Conservation (phyloP, 2,329 filamentous ascomycete species). For the Magnaporthales sp. region DNA sequence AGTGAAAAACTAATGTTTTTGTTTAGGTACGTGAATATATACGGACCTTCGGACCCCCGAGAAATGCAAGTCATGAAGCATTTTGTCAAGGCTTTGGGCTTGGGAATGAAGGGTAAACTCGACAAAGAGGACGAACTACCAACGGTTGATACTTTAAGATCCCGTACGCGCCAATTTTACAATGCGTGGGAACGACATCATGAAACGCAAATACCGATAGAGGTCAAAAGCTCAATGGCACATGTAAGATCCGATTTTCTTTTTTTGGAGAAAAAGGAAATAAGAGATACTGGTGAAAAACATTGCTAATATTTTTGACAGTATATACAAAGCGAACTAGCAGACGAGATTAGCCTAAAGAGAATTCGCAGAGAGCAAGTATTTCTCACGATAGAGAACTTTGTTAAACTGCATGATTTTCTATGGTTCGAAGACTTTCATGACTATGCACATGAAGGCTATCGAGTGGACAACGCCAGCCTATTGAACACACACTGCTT, state of each 20-base stretch:
- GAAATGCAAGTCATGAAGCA: slow-evolving; percentile 7
- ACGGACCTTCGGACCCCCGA: neutral
- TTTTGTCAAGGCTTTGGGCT: slow-evolving; percentile 6
- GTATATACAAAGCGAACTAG: slow-evolving; percentile 7
- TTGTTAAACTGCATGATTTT: slow-evolving; percentile 6
- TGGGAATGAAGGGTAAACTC: slow-evolving; percentile 5
- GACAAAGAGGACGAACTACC: slow-evolving; percentile 1
- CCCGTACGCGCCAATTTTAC: slow-evolving; percentile 7
- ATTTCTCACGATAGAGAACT: slow-evolving; percentile 9
- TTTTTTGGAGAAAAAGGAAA: neutral
- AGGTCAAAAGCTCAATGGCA: slow-evolving; percentile 8
- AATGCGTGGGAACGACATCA: slow-evolving; percentile 6
- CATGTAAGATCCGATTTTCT: neutral
- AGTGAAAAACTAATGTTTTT: neutral
- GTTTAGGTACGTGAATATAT: neutral
- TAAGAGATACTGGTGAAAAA: neutral
- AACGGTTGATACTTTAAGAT: slow-evolving; percentile 5
- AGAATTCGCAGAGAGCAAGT: slow-evolving; percentile 4
- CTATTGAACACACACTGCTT: slow-evolving; percentile 8
- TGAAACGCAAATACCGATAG: slow-evolving; percentile 1
- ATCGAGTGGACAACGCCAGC: slow-evolving; percentile 6
- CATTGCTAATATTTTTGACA: slow-evolving; percentile 3
- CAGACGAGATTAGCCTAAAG: slow-evolving; percentile 5
- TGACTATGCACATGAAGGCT: slow-evolving; percentile 5
- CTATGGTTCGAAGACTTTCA: slow-evolving; percentile 9